A percentile compares a stretch with the other conserved stretches of the same genome.
Conservation (phyloP, 192 early-diverging fungal species). For the Entrophospora sp. region DNA sequence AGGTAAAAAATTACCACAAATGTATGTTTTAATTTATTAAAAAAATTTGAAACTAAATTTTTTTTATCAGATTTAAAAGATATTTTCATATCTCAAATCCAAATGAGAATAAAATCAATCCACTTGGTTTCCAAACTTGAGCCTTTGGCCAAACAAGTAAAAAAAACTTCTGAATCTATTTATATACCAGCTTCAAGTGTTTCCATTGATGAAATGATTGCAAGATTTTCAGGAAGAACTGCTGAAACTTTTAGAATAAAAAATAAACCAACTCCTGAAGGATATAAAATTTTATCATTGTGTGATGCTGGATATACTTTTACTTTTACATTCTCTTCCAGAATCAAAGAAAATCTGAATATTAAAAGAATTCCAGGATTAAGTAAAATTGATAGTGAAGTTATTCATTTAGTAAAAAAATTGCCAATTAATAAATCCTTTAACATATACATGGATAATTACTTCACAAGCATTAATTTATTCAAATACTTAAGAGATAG, state of each 20-base stretch:
- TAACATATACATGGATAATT: constrained; percentile 26
- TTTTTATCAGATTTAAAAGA: neutral
- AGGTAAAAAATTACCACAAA: neutral
- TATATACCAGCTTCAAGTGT: constrained; percentile 22
- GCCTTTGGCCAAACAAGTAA: constrained; percentile 11
- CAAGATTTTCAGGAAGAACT: constrained; percentile 18
- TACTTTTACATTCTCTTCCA: constrained; percentile 19
- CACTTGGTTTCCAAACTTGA: constrained; percentile 19
- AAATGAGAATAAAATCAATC: too few species aligned
- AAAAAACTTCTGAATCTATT: neutral
- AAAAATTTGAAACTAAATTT: neutral
- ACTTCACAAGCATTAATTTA: constrained; percentile 21
- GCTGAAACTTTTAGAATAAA: constrained; percentile 25
- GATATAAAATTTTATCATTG: constrained; percentile 27
- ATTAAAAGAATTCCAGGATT: constrained; percentile 14
- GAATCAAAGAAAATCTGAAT: neutral
- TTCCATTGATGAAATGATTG: constrained; percentile 25
- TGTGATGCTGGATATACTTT: constrained; percentile 27
- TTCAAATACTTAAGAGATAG: constrained; percentile 19
- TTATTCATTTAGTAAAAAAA: constrained; percentile 22
- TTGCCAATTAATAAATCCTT: constrained; percentile 16
- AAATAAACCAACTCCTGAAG: constrained; percentile 25
- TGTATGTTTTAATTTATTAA: neutral
- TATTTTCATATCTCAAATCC: neutral
- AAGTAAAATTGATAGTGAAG: constrained; percentile 7